phyloP scores from a whole-genome alignment of 306 rosid genomes.

The Rubus idaeus region DNA sequence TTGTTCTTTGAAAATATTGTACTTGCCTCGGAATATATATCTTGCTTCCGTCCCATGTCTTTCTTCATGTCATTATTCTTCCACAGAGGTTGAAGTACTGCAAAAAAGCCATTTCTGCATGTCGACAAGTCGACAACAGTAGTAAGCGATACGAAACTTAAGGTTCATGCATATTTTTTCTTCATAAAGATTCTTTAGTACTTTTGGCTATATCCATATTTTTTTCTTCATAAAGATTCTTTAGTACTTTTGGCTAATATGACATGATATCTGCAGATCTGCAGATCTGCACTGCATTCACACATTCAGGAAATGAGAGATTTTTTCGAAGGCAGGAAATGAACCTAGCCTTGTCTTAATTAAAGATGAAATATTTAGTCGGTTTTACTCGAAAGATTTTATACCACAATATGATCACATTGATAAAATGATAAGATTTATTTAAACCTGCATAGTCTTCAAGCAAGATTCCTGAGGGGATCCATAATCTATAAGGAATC shows the following conservation, averaged over 20 bases:
- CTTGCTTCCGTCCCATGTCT: slow-evolving; percentile 1
- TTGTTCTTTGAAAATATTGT: slow-evolving; percentile 26
- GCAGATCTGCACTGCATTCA: background rate
- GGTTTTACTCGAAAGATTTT: slow-evolving; percentile 49
- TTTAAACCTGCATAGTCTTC: slow-evolving; percentile 3
- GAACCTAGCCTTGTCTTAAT: slow-evolving; percentile 13
- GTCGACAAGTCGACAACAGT: background rate
- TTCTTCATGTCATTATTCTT: slow-evolving; percentile 1
- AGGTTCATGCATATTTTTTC: background rate
- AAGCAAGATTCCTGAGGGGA: background rate
- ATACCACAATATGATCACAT: slow-evolving; percentile 32
- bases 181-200: background rate
- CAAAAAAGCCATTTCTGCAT: background rate
- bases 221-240: background rate
- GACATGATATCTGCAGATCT: background rate
- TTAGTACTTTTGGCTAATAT: background rate
- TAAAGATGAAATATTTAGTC: slow-evolving; percentile 33
- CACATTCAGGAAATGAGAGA: background rate
- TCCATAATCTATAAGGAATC: background rate
- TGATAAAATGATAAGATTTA: slow-evolving; percentile 20
- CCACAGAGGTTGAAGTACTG: slow-evolving; percentile 5
- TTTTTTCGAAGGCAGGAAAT: background rate
- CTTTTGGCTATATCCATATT: background rate
- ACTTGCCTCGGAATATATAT: slow-evolving; percentile 36
- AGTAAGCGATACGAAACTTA: background rate